phyloP scores from a whole-genome alignment of 345 rosid species.

The Eucalyptus polyanthemos region DNA sequence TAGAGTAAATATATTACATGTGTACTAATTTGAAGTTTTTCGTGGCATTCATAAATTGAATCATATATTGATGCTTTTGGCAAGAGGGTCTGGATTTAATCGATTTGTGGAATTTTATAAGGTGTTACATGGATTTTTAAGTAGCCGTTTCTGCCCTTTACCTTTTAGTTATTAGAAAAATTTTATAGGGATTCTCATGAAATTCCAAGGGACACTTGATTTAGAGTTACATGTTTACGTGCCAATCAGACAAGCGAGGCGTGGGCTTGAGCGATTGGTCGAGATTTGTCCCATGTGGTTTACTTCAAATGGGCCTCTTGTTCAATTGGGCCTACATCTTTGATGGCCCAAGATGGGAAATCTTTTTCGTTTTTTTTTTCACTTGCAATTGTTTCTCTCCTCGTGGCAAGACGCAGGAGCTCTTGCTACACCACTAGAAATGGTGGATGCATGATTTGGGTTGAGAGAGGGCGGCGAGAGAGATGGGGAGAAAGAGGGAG shows the following conservation, averaged over 20 bases:
- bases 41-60: rapidly evolving
- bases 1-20: rapidly evolving
- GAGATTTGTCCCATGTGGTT: not conserved
- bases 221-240: not conserved
- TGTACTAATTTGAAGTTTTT: too few relatives aligned
- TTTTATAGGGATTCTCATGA: not conserved
- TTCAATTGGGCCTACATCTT: not conserved
- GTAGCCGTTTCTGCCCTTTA: not conserved
- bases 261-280: not conserved
- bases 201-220: not conserved
- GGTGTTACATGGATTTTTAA: not conserved
- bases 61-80: not conserved
- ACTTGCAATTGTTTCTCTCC: not conserved
- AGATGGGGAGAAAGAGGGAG: not conserved
- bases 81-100: not conserved
- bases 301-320: not conserved
- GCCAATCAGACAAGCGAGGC: not conserved
- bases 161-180: not conserved
- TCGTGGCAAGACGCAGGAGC: not conserved
- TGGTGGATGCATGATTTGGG: not conserved
- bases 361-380: not conserved
- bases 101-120: not conserved
- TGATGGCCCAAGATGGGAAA: not conserved
- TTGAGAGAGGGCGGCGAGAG: not conserved
- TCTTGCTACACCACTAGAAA: not conserved